Evolutionary conservation across 805 yeast genomes (phyloP), one percentile per base, ranked within the genome.

Genomic region (Candida morakotiae): DNA sequence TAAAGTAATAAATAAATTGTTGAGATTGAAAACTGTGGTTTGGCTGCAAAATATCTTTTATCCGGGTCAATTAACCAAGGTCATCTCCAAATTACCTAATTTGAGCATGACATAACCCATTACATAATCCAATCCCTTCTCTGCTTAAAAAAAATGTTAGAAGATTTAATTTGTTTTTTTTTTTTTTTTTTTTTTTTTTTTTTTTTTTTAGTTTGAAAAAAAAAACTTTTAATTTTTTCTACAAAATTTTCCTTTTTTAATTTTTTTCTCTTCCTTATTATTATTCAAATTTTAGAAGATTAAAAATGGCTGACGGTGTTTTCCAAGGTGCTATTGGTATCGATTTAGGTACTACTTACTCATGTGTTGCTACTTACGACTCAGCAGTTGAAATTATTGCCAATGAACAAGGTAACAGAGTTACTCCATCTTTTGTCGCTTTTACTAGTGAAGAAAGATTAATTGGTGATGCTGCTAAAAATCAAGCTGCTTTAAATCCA

Each of bases 221-320:
- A 31, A 37, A 40, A 30, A 26, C 25, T 31, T 43, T 32, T 16
- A 13, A 5, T 17, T 34, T 34, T 26, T 39, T 39, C 42, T 33
- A 22, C 28, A 22, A n/a, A 20, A 30, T 20, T 34, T 24, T 42
- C 33, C 39, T 25, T 29, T 34, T 31, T 31, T 14, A 18, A 28
- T 17, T 31, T 13, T 29, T 34, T 24, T 42, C 33, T 37, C 29
- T 29, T 34, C 28, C 27, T 14, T 19, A 28, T 17, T 31, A 9
- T 29, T 28, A 15, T 27, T 15, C 21, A 34, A 34, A 44, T 28
- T 38, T 34, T 17, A 19, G 23, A 29, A 34, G 34, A 28, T 30
- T 22, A 22, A 73, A 71, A 71, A 83, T 83, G 89, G 86, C 89
- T 83, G 96, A 88, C 80, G 96, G 96, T 83, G 93, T 88, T 77